Evolutionary conservation across 2,329 filamentous ascomycete species (phyloP).

Genomic region (Fonsecaea pugnacius): DNA sequence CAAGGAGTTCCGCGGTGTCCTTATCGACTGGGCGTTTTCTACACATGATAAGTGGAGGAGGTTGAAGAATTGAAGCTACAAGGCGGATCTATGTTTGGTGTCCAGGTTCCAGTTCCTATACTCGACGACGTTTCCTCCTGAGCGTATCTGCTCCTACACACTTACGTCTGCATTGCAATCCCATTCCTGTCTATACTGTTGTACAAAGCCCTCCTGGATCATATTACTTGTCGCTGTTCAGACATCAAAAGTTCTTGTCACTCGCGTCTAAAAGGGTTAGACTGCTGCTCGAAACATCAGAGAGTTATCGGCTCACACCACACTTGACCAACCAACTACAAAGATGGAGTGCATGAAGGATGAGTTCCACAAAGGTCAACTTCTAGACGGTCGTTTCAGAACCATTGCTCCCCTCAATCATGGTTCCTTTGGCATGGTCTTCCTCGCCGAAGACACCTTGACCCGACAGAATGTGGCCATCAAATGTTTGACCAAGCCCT

Average conservation of each 20-base stretch:
- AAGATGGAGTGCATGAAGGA: constrained; percentile 84
- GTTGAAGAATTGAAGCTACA: constrained; percentile 31
- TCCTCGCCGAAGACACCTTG: constrained; percentile 79
- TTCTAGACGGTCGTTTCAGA: constrained; percentile 86
- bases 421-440: constrained; percentile 98
- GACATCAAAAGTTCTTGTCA: constrained; percentile 22
- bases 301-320: neutral
- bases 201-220: constrained; percentile 31
- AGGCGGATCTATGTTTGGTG: constrained; percentile 36
- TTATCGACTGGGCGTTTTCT: constrained; percentile 24
- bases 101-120: constrained; percentile 26
- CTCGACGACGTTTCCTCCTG: constrained; percentile 32
- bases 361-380: constrained; percentile 75
- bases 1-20: constrained; percentile 35
- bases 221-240: constrained; percentile 20
- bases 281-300: neutral
- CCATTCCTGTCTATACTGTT: constrained; percentile 34
- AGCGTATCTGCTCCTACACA: constrained; percentile 25
- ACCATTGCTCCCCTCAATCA: constrained; percentile 95
- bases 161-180: constrained; percentile 20
- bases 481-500: constrained; percentile 90
- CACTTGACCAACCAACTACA: constrained; percentile 5
- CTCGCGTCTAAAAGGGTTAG: constrained; percentile 13
- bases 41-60: constrained; percentile 33
- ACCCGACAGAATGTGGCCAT: constrained; percentile 85